phyloP scores from a whole-genome alignment of 2,329 filamentous ascomycete genomes.

The Aureobasidium sp. region DNA sequence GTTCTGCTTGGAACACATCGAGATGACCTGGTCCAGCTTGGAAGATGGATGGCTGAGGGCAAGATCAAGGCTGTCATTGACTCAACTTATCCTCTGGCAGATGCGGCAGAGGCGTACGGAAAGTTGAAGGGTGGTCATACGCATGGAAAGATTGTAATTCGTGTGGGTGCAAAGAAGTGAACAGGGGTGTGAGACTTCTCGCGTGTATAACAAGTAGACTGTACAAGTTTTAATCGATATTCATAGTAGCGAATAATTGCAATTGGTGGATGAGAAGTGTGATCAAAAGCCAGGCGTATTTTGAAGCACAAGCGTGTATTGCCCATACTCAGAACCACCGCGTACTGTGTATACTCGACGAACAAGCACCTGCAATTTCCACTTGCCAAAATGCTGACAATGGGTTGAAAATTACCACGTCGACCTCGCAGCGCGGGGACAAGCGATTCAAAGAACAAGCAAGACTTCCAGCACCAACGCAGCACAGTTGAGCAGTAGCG shows the following conservation, averaged over 20 bases:
- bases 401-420: slow-evolving; percentile 6
- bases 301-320: slow-evolving; percentile 10
- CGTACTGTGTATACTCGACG: slow-evolving; percentile 12
- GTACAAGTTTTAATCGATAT: neutral
- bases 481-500: neutral
- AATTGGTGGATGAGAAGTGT: neutral
- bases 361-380: slow-evolving; percentile 2
- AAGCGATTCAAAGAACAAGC: neutral
- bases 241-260: neutral
- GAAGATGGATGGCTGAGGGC: slow-evolving; percentile 50
- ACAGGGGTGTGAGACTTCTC: neutral
- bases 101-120: slow-evolving; percentile 52
- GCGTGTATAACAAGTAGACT: neutral
- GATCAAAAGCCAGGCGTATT: slow-evolving; percentile 2
- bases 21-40: slow-evolving; percentile 46
- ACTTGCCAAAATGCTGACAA: slow-evolving; percentile 8
- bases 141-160: slow-evolving; percentile 53
- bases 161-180: slow-evolving; percentile 18
- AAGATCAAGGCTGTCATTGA: slow-evolving; percentile 54
- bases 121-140: slow-evolving; percentile 50
- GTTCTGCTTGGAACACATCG: slow-evolving; percentile 30
- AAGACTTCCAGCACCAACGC: neutral
- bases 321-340: slow-evolving; percentile 14
- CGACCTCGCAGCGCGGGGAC: slow-evolving; percentile 11
- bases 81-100: slow-evolving; percentile 48